phyloP scores from a whole-genome alignment of 352 stramenopile species.

The Globisporangium barbulae region DNA sequence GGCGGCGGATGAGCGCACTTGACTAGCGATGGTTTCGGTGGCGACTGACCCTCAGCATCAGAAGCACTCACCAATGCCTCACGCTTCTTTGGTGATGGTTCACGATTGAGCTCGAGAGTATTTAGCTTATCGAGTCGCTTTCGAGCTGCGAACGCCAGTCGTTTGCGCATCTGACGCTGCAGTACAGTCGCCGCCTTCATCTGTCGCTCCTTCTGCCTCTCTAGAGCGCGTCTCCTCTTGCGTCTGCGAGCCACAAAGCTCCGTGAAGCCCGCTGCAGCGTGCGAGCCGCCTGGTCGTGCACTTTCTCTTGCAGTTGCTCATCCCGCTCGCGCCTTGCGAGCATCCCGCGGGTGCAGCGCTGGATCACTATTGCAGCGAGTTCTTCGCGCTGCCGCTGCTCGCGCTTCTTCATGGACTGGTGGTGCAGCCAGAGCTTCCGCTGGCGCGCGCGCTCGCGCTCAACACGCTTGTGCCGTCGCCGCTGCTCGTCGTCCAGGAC shows the following conservation, averaged over 20 bases:
- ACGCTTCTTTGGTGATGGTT: neutral
- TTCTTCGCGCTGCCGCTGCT: conserved; percentile 40
- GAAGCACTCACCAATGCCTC: neutral
- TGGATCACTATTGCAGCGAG: conserved; percentile 41
- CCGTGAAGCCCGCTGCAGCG: conserved; percentile 36
- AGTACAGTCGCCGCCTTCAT: conserved; percentile 38
- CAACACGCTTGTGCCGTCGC: conserved; percentile 30
- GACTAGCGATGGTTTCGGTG: neutral
- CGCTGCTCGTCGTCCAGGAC: conserved; percentile 37
- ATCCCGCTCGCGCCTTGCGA: conserved; percentile 22
- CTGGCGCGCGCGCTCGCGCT: conserved; percentile 43
- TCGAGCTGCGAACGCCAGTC: conserved; percentile 11
- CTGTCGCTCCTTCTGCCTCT: conserved; percentile 26
- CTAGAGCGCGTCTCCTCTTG: conserved; percentile 6
- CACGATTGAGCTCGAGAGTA: neutral
- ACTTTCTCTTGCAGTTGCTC: conserved; percentile 9
- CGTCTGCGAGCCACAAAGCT: conserved; percentile 26
- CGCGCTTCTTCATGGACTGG: conserved; percentile 40
- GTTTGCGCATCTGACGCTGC: conserved; percentile 42
- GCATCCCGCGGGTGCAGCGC: conserved; percentile 30
- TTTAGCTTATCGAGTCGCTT: conserved; percentile 10
- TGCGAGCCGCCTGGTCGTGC: conserved; percentile 26
- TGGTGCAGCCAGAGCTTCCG: conserved; percentile 44
- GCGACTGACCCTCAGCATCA: neutral
- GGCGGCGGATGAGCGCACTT: neutral